Conservation (phyloP, 2,329 filamentous ascomycete genomes). For the Neofusicoccum parvum region DNA sequence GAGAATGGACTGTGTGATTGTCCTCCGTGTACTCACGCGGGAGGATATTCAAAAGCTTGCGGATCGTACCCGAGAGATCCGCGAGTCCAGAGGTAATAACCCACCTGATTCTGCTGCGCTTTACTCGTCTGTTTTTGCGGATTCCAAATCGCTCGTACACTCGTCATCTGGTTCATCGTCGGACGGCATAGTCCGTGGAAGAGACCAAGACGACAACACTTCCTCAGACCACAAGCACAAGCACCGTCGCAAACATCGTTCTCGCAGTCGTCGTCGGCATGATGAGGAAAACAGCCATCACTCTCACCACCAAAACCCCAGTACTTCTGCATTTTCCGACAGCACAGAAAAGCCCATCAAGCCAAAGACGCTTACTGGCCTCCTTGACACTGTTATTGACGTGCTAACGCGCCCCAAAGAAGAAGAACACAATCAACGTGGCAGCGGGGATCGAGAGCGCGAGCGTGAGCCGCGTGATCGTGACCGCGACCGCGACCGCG, state of each 20-base stretch:
- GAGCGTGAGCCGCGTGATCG: not conserved
- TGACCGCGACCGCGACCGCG: not conserved
- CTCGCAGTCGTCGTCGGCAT: not conserved
- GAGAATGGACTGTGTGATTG: slow-evolving; percentile 90
- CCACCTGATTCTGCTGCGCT: slow-evolving; percentile 18
- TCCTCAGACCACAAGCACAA: slow-evolving; percentile 3
- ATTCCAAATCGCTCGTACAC: not conserved
- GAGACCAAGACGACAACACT: not conserved
- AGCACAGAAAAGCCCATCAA: not conserved
- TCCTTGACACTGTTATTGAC: slow-evolving; percentile 14
- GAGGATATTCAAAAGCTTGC: slow-evolving; percentile 91
- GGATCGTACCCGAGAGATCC: slow-evolving; percentile 75
- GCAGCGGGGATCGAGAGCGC: not conserved
- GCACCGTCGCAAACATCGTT: slow-evolving; percentile 5
- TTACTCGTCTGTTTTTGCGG: slow-evolving; percentile 3
- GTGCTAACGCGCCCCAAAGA: slow-evolving; percentile 20
- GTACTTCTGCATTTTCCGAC: slow-evolving; percentile 4
- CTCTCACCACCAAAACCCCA: not conserved
- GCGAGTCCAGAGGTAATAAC: slow-evolving; percentile 57
- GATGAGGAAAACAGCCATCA: not conserved
- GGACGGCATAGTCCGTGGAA: not conserved
- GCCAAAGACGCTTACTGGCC: not conserved
- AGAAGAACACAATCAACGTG: slow-evolving; percentile 10
- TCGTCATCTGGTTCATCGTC: slow-evolving; percentile 11
- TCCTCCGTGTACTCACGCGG: slow-evolving; percentile 80